A percentile compares a stretch with the other conserved stretches of the same genome.
phyloP scores from a whole-genome alignment of 495 filamentous ascomycete species.

The Penicillium maclennaniae region DNA sequence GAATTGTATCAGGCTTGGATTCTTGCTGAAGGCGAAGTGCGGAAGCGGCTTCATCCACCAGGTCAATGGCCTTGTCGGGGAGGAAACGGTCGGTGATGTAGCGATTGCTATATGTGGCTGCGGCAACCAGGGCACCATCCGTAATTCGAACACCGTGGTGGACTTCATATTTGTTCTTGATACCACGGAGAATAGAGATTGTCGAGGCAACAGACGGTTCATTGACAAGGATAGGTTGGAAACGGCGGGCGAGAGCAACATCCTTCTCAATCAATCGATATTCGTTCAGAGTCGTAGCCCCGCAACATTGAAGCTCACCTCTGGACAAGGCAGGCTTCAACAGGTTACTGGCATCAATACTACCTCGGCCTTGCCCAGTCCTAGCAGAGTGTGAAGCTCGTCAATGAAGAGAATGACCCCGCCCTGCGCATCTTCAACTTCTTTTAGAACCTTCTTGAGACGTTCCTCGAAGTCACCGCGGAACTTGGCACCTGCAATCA shows the following conservation, averaged over 20 bases:
- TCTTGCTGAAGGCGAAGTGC: conserved; percentile 90
- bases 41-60: conserved; percentile 94
- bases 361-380: conserved; percentile 90
- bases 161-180: conserved; percentile 95
- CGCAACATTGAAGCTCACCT: conserved; percentile 92
- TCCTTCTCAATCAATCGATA: conserved; percentile 95
- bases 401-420: conserved; percentile 93
- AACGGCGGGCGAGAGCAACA: conserved; percentile 84
- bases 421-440: conserved; percentile 84
- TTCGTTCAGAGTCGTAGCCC: conserved; percentile 88
- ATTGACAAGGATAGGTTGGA: conserved; percentile 86
- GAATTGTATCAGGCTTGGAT: conserved; percentile 91
- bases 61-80: conserved; percentile 94
- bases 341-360: conserved; percentile 92
- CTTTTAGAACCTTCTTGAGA: conserved; percentile 82
- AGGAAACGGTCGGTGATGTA: conserved; percentile 96
- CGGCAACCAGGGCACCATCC: conserved; percentile 86
- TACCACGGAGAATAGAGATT: conserved; percentile 91
- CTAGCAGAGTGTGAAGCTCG: conserved; percentile 87
- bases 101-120: conserved; percentile 86
- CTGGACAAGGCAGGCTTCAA: conserved; percentile 90
- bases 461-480: conserved; percentile 95
- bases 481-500: conserved; percentile 95
- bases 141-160: conserved; percentile 92
- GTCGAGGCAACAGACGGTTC: conserved; percentile 90